Base-by-base conservation (phyloP, 495 filamentous ascomycete genomes). In the Clavariopsis aquatica region DNA sequence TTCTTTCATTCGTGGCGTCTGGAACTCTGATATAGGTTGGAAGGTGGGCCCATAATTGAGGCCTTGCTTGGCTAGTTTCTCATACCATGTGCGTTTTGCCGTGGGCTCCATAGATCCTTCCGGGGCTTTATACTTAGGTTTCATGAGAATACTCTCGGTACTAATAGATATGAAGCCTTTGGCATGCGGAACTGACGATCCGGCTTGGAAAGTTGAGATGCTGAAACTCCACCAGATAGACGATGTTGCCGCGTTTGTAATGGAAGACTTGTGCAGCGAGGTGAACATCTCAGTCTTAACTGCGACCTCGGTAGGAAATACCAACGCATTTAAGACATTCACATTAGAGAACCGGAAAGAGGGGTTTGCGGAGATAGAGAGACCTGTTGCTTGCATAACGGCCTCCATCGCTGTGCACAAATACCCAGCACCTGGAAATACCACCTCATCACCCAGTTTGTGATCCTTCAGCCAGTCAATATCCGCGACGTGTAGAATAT, bases 371-470 rank as follows among this genome's bases (percentile, higher is more conserved):
- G 20, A 7, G 10, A 49, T 13, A 12, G 19, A 6, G 7, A 36
- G 1, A 51, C 28, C 45, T 13, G 53, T 43, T 3, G 31, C 36
- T 19, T 57, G 53, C 31, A 23, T 41, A 22, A 52, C 24, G 9
- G 57, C 57, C 27, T 60, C 57, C 20, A 51, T 28, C 1, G 57
- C 57, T 4, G 46, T 51, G 27, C 43, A 22, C 9, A 60, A 23
- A 28, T 60, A 60, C 12, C 41, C 57, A 3, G 57, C 57, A 31
- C 19, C 38, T 27, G 57, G 57, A 29, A 60, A 60, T 7, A 60
- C 57, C 20, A 51, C 29, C 6, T 9, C 19, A 19, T 24, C n/a
- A 20, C 28, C 31, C 4, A 60, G 23, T 26, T 51, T 49, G 34
- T 60, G 57, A 28, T 51, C 41, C 9, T 38, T 28, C 4, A 60